A percentile compares a stretch with the other conserved stretches of the same genome.
phyloP scores from a whole-genome alignment of 352 stramenopile species.

The Elongisporangium senticosum region DNA sequence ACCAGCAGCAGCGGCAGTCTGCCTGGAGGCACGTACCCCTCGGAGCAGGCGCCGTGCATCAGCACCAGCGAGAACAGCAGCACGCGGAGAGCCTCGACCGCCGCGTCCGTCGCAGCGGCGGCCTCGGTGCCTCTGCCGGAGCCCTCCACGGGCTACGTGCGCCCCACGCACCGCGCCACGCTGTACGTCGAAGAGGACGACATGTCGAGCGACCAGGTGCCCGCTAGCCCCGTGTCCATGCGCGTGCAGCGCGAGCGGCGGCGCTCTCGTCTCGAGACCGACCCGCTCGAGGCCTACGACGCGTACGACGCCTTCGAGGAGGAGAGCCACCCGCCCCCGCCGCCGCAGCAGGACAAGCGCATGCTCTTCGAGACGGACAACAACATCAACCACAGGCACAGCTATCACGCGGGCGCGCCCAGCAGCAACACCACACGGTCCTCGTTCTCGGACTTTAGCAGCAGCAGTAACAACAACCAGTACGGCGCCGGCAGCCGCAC shows the following conservation, averaged over 20 bases:
- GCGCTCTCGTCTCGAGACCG: slow-evolving; percentile 48
- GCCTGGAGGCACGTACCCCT: background rate
- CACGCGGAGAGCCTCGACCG: background rate
- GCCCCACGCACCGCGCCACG: slow-evolving; percentile 6
- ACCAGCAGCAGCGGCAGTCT: slow-evolving; percentile 41
- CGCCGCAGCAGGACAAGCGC: slow-evolving; percentile 1
- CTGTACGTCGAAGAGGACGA: slow-evolving; percentile 21
- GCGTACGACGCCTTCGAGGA: slow-evolving; percentile 43
- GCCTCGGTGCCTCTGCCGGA: slow-evolving; percentile 2
- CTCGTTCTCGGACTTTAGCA: slow-evolving; percentile 11
- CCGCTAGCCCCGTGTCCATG: slow-evolving; percentile 52
- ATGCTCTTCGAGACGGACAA: slow-evolving; percentile 33
- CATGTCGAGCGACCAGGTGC: slow-evolving; percentile 48
- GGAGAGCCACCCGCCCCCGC: background rate
- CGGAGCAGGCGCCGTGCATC: background rate
- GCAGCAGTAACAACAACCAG: slow-evolving; percentile 18
- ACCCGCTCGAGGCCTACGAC: slow-evolving; percentile 64
- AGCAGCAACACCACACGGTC: background rate
- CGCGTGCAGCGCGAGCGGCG: slow-evolving; percentile 30
- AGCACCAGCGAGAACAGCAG: slow-evolving; percentile 13
- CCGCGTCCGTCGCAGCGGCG: background rate
- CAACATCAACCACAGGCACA: slow-evolving; percentile 12
- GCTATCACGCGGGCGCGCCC: slow-evolving; percentile 2
- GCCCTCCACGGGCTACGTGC: slow-evolving; percentile 6
- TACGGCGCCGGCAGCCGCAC: slow-evolving; percentile 25